A percentile compares a stretch with the other conserved stretches of the same genome.
Conservation (phyloP, 306 rosid genomes). For the Lathyrus aphaca region DNA sequence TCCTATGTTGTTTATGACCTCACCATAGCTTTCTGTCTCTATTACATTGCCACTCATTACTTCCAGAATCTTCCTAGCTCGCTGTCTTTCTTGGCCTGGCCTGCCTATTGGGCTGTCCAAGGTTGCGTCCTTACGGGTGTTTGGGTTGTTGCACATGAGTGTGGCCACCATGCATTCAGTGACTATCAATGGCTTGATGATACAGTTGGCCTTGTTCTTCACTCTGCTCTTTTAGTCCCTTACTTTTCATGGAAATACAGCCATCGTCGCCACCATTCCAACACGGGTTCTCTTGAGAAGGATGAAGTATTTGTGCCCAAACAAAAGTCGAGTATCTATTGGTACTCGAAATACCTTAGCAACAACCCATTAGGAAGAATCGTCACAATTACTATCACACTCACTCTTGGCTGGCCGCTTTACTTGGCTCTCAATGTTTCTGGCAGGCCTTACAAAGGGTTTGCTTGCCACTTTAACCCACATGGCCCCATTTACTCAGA, state of each 20-base stretch:
- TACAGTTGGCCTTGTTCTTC: constrained; percentile 83
- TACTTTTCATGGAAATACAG: constrained; percentile 98
- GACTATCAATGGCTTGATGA: constrained; percentile 94
- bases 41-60: constrained; percentile 64
- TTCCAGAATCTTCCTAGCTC: constrained; percentile 54
- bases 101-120: constrained; percentile 66
- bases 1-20: constrained; percentile 75
- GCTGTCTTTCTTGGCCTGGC: constrained; percentile 65
- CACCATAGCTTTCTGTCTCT: constrained; percentile 53
- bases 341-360: constrained; percentile 81
- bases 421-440: constrained; percentile 86
- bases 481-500: constrained; percentile 81
- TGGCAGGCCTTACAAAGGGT: constrained; percentile 75
- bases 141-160: constrained; percentile 96
- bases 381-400: constrained; percentile 55
- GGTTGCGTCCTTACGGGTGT: constrained; percentile 92
- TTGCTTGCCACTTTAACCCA: constrained; percentile 88
- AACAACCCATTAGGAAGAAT: constrained; percentile 85
- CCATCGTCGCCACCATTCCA: constrained; percentile 97
- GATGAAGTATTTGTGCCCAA: constrained; percentile 98
- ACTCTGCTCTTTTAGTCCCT: constrained; percentile 88
- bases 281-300: constrained; percentile 82
- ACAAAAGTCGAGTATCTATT: constrained; percentile 46
- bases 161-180: constrained; percentile 99
- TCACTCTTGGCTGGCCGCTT: constrained; percentile 92